Percentiles rank a stretch among this genome's conserved stretches.
phyloP scores from a whole-genome alignment of 1,139 yeast genomes.

The Geotrichum restrictum region DNA sequence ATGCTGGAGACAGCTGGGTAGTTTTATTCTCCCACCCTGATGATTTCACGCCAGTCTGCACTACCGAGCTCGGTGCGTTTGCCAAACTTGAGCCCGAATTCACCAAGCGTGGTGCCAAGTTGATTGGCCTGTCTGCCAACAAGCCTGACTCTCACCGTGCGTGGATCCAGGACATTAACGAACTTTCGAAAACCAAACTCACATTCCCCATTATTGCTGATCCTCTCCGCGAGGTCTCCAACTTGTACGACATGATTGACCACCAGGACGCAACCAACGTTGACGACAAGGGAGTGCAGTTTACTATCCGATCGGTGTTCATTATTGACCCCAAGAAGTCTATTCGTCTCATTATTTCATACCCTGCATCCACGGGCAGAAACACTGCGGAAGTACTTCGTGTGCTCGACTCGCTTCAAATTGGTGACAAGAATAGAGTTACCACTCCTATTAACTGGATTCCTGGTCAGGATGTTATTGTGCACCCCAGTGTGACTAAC shows the following conservation, averaged over 20 bases:
- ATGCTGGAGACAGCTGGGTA: conserved; percentile 71
- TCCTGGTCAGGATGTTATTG: conserved; percentile 81
- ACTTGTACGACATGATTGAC: conserved; percentile 74
- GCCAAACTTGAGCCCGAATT: conserved; percentile 81
- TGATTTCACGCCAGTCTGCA: conserved; percentile 86
- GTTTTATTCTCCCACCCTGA: conserved; percentile 83
- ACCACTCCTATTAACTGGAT: conserved; percentile 87
- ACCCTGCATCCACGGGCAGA: conserved; percentile 85
- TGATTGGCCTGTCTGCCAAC: conserved; percentile 76
- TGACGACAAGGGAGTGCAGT: conserved; percentile 55
- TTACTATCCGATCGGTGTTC: conserved; percentile 78
- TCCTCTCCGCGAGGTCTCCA: conserved; percentile 63
- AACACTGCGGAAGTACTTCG: conserved; percentile 84
- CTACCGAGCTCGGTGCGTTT: conserved; percentile 85
- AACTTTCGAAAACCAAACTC: conserved; percentile 62
- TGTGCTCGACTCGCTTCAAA: conserved; percentile 74
- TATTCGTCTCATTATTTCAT: conserved; percentile 65
- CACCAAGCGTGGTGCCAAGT: conserved; percentile 67
- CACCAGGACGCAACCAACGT: conserved; percentile 59
- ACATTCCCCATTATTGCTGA: conserved; percentile 80
- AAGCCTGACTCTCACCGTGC: conserved; percentile 63
- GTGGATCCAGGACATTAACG: conserved; percentile 83
- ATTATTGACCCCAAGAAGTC: conserved; percentile 76
- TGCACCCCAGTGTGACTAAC: conserved; percentile 67
- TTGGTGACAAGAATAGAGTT: conserved; percentile 64